Evolutionary conservation across 192 early-diverging fungal species (phyloP).

Genomic region (Glomus cerebriforme): DNA sequence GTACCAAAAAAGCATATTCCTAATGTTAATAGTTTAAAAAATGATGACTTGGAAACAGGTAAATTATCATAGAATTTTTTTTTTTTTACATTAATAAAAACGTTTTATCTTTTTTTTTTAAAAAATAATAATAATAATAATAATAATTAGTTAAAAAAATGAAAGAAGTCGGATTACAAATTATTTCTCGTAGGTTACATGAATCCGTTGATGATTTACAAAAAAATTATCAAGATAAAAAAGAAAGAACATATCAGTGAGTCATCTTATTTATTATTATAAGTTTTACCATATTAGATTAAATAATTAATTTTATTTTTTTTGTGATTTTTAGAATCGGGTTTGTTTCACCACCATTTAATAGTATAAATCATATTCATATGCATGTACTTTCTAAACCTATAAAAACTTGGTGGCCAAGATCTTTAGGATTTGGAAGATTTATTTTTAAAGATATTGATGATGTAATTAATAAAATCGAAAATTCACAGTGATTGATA

Average conservation of each 20-base stretch:
- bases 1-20: slow-evolving; percentile 39
- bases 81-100: neutral
- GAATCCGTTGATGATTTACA: neutral
- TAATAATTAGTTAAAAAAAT: slow-evolving; percentile 13
- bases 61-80: slow-evolving; percentile 8
- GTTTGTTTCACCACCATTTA: slow-evolving; percentile 77
- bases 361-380: slow-evolving; percentile 70
- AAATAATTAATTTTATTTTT: neutral
- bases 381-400: slow-evolving; percentile 59
- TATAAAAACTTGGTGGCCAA: slow-evolving; percentile 10
- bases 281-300: neutral
- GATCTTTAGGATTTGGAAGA: slow-evolving; percentile 1
- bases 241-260: neutral
- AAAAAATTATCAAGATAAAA: neutral
- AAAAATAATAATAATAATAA: neutral
- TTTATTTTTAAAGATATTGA: slow-evolving; percentile 15
- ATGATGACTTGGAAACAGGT: slow-evolving; percentile 31
- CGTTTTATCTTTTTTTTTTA: neutral
- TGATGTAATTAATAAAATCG: neutral
- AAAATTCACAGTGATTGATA: neutral
- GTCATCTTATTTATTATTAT: too few relatives aligned
- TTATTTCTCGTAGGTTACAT: neutral
- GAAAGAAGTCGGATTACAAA: neutral
- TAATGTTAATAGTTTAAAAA: slow-evolving; percentile 34
- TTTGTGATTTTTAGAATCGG: slow-evolving; percentile 51